Base-by-base conservation (phyloP, 306 rosid genomes). In the Pyrus bretschneideri region DNA sequence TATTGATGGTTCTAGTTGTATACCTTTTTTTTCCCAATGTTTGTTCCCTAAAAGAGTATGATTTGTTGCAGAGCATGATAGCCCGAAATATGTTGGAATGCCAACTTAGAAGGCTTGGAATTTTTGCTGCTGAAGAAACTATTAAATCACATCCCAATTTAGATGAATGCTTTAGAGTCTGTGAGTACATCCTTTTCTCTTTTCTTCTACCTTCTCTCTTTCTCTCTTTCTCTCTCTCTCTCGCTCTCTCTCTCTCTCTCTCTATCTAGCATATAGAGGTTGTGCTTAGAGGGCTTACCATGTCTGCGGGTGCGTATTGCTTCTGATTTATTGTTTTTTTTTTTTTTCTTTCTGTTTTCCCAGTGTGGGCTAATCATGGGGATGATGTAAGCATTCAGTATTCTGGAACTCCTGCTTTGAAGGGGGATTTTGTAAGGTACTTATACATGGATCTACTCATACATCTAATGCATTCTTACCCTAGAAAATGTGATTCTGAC, bases 331-430 rank as follows among this genome's bases (percentile, higher is more conserved):
- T 70, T 72, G 46, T 11, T 70, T 77, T 67, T 23, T 23, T 23
- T 23, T 22, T 65, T 40, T 83, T 82, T 40, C 76, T 72, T 33
- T 82, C 76, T 46, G 78, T 72, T 82, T 51, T 81, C 60, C 67
- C 87, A 95, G 97, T 92, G 89, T 95, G 99, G 99, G 99, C 99
- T 80, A 87, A 95, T 84, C 99, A 95, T 76, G 99, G 99, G 69
- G 99, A 95, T 87, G 99, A 95, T 79, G 46, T 90, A 76, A 95
- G 99, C 84, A 72, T 82, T 78, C 99, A 95, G 71, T 95, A 95
- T 84, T 92, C 97, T 38, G 99, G 99, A 73, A 95, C 99, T 80
- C 88, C 89, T 82, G 97, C 98, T 74, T 86, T 92, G 80, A 95
- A 95, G 87, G 97, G 98, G 76, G 98, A 95, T 88, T 95, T 92